Evolutionary conservation across 495 filamentous ascomycete species (phyloP).

Genomic region (Lophiotrema nucula): DNA sequence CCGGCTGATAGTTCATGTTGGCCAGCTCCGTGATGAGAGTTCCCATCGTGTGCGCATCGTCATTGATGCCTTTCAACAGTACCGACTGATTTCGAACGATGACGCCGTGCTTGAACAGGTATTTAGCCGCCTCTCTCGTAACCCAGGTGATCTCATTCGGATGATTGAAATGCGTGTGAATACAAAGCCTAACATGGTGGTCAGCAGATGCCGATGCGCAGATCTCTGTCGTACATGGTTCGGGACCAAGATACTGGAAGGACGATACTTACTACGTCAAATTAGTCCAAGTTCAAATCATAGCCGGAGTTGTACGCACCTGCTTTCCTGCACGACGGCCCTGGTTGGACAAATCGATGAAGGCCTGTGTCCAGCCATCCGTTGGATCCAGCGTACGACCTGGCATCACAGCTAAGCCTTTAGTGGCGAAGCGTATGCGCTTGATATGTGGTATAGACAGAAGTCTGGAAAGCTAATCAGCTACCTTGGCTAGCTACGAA

Average conservation of each 20-base stretch:
- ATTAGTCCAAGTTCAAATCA: too few relatives aligned
- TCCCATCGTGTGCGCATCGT: constrained; percentile 52
- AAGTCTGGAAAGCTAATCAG: constrained; percentile 23
- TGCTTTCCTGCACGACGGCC: constrained; percentile 53
- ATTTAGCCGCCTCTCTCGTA: constrained; percentile 50
- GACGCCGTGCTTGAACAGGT: constrained; percentile 51
- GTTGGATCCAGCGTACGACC: constrained; percentile 49
- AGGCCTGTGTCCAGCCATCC: constrained; percentile 53
- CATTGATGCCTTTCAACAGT: constrained; percentile 56
- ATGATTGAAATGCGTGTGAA: constrained; percentile 65
- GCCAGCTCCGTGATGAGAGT: constrained; percentile 52
- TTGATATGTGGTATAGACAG: constrained; percentile 42
- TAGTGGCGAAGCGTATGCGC: constrained; percentile 57
- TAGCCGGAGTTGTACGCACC: too few relatives aligned
- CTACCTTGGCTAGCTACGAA: neutral
- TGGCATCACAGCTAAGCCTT: constrained; percentile 58
- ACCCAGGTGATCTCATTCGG: constrained; percentile 61
- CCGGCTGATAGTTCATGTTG: constrained; percentile 55
- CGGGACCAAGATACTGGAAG: too few relatives aligned
- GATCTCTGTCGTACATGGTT: too few relatives aligned
- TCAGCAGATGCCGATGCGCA: too few relatives aligned
- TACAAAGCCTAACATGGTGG: too few relatives aligned
- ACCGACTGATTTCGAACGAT: constrained; percentile 47
- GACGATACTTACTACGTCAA: too few relatives aligned
- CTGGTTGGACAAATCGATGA: constrained; percentile 50